Evolutionary conservation across 1,284 basidiomycete species (phyloP).

Genomic region (Schizophyllum commune): DNA sequence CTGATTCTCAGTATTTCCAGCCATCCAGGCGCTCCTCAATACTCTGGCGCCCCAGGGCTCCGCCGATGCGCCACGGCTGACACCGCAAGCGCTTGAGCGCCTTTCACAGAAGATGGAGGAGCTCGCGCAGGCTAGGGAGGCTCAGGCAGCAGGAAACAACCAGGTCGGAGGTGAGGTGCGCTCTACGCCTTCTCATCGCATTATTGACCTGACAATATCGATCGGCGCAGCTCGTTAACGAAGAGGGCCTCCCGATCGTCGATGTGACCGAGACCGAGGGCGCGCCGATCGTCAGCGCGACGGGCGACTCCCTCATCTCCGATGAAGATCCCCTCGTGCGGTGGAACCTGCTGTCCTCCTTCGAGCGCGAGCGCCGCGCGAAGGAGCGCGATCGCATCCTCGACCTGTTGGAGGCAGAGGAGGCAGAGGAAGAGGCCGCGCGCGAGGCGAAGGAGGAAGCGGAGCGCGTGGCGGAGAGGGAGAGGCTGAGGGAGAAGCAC

Average conservation of each 20-base stretch:
- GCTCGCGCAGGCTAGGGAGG: conserved; percentile 41
- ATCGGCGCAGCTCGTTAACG: conserved; percentile 49
- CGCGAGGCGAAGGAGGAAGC: conserved; percentile 27
- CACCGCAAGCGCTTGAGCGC: conserved; percentile 41
- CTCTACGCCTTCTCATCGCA: conserved; percentile 36
- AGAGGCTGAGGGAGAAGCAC: conserved; percentile 40
- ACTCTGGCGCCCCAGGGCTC: conserved; percentile 34
- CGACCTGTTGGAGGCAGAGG: conserved; percentile 65
- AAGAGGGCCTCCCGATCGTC: conserved; percentile 71
- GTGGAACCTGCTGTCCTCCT: conserved; percentile 36
- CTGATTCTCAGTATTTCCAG: conserved; percentile 20
- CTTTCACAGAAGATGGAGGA: conserved; percentile 56
- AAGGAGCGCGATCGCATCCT: conserved; percentile 56
- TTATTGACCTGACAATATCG: conserved; percentile 13
- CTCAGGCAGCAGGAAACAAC: conserved; percentile 22
- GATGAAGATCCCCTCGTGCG: conserved; percentile 41
- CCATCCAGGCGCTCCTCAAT: conserved; percentile 42
- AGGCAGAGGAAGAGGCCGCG: conserved; percentile 37
- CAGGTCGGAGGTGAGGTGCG: conserved; percentile 42
- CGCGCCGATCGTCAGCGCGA: conserved; percentile 9
- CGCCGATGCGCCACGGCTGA: conserved; percentile 27
- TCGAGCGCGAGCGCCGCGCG: conserved; percentile 40
- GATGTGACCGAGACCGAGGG: conserved; percentile 61
- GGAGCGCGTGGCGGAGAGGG: conserved; percentile 23
- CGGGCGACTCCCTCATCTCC: conserved; percentile 17